These are phyloP conservation scores for Debaryomyces singareniensis DNA, from an alignment of 1,139 yeast genomes.

Conservation along the genomic window DNA sequence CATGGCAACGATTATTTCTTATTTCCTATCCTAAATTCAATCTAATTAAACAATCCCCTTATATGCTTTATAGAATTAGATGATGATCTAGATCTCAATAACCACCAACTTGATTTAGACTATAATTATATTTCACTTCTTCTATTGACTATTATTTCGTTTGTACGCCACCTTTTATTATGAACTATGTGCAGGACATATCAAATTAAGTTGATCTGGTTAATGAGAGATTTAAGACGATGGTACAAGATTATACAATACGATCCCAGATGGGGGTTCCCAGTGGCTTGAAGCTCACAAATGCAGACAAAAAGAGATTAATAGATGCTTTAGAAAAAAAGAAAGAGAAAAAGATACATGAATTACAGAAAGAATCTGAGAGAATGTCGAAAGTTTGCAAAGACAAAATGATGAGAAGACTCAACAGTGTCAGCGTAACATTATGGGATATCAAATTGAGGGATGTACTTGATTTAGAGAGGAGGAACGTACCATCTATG, in stretches of 20 bases:
- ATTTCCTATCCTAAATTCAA: not conserved
- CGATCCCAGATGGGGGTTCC: no score
- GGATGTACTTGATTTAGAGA: constrained; percentile 38
- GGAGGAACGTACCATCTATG: constrained; percentile 29
- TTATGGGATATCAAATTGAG: constrained; percentile 32
- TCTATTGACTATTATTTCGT: not conserved
- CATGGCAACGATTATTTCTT: constrained; percentile 35
- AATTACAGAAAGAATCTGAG: constrained; percentile 13
- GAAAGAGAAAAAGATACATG: constrained; percentile 13
- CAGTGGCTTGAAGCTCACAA: constrained; percentile 21
- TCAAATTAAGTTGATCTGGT: no score
- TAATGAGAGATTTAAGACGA: no score
- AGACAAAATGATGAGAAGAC: constrained; percentile 25
- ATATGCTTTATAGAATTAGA: no score
- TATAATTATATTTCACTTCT: no score
- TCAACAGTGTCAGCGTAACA: constrained; percentile 37
- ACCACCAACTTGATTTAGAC: no score
- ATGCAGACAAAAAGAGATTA: constrained; percentile 29
- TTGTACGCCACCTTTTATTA: constrained; percentile 1
- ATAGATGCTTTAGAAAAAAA: constrained; percentile 21
- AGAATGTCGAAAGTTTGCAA: constrained; percentile 16
- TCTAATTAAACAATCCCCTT: no score
- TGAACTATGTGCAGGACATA: no score
- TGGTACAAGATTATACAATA: no score
- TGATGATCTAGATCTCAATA: no score